Percentiles rank a stretch among this genome's conserved stretches.
phyloP scores from a whole-genome alignment of 23 red algal species.

The Gracilaria caudata region DNA sequence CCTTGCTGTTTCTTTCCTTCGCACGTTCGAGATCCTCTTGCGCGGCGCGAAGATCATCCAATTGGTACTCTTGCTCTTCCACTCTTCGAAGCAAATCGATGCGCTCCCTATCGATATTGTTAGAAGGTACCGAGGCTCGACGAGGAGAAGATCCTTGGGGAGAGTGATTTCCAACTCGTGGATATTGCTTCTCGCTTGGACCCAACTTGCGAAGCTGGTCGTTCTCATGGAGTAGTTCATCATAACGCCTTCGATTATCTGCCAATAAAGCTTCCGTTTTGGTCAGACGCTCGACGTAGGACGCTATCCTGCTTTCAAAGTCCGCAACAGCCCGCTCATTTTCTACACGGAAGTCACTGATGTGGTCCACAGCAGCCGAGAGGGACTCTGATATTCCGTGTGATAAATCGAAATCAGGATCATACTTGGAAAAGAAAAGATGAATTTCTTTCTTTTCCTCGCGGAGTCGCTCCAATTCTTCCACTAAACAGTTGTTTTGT shows the following conservation, averaged over 20 bases:
- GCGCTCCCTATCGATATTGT: slow-evolving; percentile 18
- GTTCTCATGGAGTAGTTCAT: slow-evolving; percentile 28
- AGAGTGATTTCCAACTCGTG: not conserved
- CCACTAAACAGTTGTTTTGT: slow-evolving; percentile 20
- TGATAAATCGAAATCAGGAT: slow-evolving; percentile 25
- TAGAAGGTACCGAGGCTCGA: slow-evolving; percentile 21
- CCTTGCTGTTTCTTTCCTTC: slow-evolving; percentile 24
- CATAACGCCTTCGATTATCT: not conserved
- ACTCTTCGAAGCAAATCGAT: slow-evolving; percentile 28
- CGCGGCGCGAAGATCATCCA: slow-evolving; percentile 27
- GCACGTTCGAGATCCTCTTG: slow-evolving; percentile 3
- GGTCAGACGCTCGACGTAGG: slow-evolving; percentile 19
- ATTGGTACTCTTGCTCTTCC: slow-evolving; percentile 41
- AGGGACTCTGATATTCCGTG: slow-evolving; percentile 14
- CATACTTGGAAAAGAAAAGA: slow-evolving; percentile 38
- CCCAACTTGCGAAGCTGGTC: slow-evolving; percentile 5
- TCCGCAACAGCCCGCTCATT: not conserved
- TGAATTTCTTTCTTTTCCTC: slow-evolving; percentile 23
- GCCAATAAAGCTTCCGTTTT: slow-evolving; percentile 19
- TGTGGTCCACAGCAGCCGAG: not conserved
- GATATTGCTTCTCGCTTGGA: not conserved
- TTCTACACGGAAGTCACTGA: not conserved
- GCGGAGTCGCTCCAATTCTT: slow-evolving; percentile 6
- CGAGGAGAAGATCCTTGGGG: slow-evolving; percentile 2
- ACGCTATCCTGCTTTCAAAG: slow-evolving; percentile 11